Evolutionary conservation across 1,284 basidiomycete species (phyloP).

Genomic region (Mycosarcoma maydis): DNA sequence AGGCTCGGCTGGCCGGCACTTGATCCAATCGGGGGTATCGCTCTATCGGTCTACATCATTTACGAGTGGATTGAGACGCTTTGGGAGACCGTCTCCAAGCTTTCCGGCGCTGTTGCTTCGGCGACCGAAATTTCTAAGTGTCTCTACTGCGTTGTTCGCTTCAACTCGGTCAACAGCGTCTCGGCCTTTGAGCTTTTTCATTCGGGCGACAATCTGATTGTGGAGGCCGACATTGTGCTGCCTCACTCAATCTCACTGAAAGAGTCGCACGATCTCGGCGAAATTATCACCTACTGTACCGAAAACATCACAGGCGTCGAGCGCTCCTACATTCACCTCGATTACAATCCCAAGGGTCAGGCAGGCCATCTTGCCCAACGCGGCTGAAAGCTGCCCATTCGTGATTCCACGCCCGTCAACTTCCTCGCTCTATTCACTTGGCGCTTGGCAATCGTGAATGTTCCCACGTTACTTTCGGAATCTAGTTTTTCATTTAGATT

Average conservation of each 20-base stretch:
- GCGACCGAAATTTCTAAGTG: constrained; percentile 56
- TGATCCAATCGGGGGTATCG: constrained; percentile 61
- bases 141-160: constrained; percentile 62
- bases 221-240: constrained; percentile 62
- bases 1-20: constrained; percentile 51
- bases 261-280: constrained; percentile 64
- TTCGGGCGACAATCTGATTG: constrained; percentile 63
- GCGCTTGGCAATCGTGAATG: too few species aligned
- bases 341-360: constrained; percentile 61
- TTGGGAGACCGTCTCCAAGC: constrained; percentile 59
- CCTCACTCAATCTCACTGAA: constrained; percentile 60
- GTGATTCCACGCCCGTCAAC: too few species aligned
- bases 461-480: too few species aligned
- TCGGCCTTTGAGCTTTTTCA: constrained; percentile 64
- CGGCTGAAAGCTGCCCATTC: constrained; percentile 14
- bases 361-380: constrained; percentile 58
- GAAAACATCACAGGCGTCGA: constrained; percentile 58
- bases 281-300: constrained; percentile 63
- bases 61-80: constrained; percentile 62
- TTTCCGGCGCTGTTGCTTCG: constrained; percentile 55
- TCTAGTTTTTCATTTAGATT: too few species aligned
- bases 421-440: too few species aligned
- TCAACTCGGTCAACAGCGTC: constrained; percentile 60
- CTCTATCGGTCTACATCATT: constrained; percentile 62
- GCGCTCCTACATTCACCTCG: constrained; percentile 60